Evolutionary conservation across 2,329 filamentous ascomycete genomes (phyloP).

Genomic region (Lachnellula arida): DNA sequence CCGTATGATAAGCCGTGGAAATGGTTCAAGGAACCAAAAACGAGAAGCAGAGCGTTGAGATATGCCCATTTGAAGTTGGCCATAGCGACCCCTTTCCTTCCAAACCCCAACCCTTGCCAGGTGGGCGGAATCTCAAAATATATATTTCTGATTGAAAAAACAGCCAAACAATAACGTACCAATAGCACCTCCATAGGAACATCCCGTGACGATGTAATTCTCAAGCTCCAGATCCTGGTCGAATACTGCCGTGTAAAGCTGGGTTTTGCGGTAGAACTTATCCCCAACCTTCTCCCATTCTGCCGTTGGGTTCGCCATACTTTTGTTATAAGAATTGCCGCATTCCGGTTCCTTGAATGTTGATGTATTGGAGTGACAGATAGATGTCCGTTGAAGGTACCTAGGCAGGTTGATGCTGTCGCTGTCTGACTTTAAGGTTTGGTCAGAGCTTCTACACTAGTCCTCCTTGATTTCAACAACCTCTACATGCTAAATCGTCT

Average conservation of each 20-base stretch:
- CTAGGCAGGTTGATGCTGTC: neutral
- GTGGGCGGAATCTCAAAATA: neutral
- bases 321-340: conserved; percentile 9
- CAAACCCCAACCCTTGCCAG: neutral
- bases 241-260: conserved; percentile 90
- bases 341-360: conserved; percentile 10
- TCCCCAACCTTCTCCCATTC: conserved; percentile 94
- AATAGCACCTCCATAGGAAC: conserved; percentile 88
- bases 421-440: conserved; percentile 18
- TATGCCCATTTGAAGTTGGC: too few species aligned
- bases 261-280: conserved; percentile 90
- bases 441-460: conserved; percentile 28
- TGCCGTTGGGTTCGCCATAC: conserved; percentile 42
- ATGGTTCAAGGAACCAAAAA: too few species aligned
- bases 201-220: conserved; percentile 87
- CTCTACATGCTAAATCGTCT: neutral
- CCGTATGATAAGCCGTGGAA: too few species aligned
- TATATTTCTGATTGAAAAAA: neutral
- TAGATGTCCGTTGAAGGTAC: neutral
- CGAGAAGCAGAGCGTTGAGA: too few species aligned
- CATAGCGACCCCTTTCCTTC: neutral
- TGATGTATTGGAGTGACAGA: neutral
- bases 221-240: conserved; percentile 91
- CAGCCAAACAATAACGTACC: conserved; percentile 51
- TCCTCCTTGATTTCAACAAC: conserved; percentile 4